Evolutionary conservation across 495 filamentous ascomycete genomes (phyloP).

Genomic region (Xeromyces bisporus): DNA sequence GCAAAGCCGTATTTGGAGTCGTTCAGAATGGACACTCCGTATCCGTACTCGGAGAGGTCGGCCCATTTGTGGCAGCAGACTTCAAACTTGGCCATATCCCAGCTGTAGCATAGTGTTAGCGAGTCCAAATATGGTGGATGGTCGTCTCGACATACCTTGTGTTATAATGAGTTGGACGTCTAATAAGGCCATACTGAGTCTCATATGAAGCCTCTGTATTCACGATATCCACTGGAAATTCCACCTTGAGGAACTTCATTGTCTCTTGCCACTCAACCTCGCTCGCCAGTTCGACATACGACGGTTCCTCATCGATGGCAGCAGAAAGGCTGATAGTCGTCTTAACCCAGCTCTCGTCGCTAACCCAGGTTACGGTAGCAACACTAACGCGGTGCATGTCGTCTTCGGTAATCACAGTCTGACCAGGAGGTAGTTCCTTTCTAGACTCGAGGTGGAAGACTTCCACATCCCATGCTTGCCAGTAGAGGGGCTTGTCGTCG

Average conservation of each 20-base stretch:
- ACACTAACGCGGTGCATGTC: slow-evolving; percentile 62
- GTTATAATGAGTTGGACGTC: slow-evolving; percentile 87
- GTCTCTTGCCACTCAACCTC: slow-evolving; percentile 87
- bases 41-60: slow-evolving; percentile 82
- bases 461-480: slow-evolving; percentile 98
- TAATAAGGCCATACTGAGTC: slow-evolving; percentile 79
- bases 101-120: slow-evolving; percentile 28
- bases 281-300: slow-evolving; percentile 58
- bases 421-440: slow-evolving; percentile 46
- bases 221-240: slow-evolving; percentile 84
- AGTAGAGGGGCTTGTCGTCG: slow-evolving; percentile 95
- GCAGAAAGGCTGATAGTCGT: slow-evolving; percentile 70
- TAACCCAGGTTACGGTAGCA: slow-evolving; percentile 67
- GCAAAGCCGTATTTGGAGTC: slow-evolving; percentile 97
- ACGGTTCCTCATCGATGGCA: slow-evolving; percentile 42
- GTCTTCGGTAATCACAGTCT: slow-evolving; percentile 55
- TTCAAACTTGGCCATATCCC: slow-evolving; percentile 99
- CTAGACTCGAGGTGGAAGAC: slow-evolving; percentile 86
- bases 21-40: slow-evolving; percentile 87
- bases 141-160: slow-evolving; percentile 36
- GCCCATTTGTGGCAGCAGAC: slow-evolving; percentile 96
- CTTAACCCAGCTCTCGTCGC: slow-evolving; percentile 70
- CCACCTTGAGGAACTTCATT: slow-evolving; percentile 97
- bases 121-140: neutral
- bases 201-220: slow-evolving; percentile 95